phyloP scores from a whole-genome alignment of 2,329 filamentous ascomycete species.

The Didymella pinodella region DNA sequence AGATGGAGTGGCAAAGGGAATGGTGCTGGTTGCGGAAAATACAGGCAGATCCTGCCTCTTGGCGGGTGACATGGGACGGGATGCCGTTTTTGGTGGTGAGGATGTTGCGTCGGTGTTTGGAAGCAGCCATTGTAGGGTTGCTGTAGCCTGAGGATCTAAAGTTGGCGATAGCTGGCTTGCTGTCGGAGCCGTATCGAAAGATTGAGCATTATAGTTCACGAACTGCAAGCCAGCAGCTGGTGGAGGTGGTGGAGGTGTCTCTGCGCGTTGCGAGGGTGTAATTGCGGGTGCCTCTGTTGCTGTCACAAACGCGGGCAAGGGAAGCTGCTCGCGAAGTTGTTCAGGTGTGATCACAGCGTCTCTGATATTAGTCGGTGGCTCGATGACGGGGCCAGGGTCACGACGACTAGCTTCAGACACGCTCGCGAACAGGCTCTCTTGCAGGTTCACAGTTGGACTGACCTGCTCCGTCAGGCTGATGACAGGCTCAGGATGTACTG shows the following conservation, averaged over 20 bases:
- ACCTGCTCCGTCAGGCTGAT: slow-evolving; percentile 17
- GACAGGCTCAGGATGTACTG: slow-evolving; percentile 27
- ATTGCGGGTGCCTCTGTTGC: slow-evolving; percentile 28
- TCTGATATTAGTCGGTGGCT: slow-evolving; percentile 41
- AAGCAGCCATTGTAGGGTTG: slow-evolving; percentile 44
- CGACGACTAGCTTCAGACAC: slow-evolving; percentile 25
- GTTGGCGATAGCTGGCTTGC: slow-evolving; percentile 1
- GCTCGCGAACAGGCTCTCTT: not conserved
- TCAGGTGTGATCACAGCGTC: slow-evolving; percentile 46
- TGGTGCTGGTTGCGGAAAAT: slow-evolving; percentile 54
- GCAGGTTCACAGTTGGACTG: not conserved
- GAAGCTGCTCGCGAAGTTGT: slow-evolving; percentile 48
- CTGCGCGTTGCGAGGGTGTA: slow-evolving; percentile 44
- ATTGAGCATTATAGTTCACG: slow-evolving; percentile 41
- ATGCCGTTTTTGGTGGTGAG: slow-evolving; percentile 10
- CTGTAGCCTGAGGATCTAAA: slow-evolving; percentile 26
- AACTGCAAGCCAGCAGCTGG: slow-evolving; percentile 45
- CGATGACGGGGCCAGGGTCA: slow-evolving; percentile 29
- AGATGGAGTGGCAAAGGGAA: slow-evolving; percentile 43
- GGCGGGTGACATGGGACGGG: slow-evolving; percentile 38
- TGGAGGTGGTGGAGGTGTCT: slow-evolving; percentile 51
- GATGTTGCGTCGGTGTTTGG: slow-evolving; percentile 36
- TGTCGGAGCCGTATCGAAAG: slow-evolving; percentile 24
- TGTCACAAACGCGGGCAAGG: slow-evolving; percentile 43
- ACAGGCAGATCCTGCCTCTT: slow-evolving; percentile 57